A percentile compares a stretch with the other conserved stretches of the same genome.
phyloP scores from a whole-genome alignment of 2,329 filamentous ascomycete species.

The Zelopaecilomyces penicillatus region DNA sequence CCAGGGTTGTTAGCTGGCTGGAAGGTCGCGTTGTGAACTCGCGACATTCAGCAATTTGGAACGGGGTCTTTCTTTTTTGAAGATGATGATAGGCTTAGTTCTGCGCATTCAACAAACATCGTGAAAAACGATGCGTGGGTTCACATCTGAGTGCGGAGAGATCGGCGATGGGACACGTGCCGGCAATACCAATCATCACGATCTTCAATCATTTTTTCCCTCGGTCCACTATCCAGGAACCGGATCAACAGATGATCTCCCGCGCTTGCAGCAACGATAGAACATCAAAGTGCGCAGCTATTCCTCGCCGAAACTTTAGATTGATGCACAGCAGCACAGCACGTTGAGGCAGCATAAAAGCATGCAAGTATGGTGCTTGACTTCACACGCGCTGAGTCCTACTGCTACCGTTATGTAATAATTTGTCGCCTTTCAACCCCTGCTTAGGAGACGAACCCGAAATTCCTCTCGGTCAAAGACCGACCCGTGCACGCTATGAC shows the following conservation, averaged over 20 bases:
- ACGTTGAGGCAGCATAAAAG: too few relatives aligned
- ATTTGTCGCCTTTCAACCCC: background rate
- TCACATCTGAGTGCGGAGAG: slow-evolving; percentile 3
- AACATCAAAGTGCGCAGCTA: background rate
- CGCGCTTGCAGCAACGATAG: background rate
- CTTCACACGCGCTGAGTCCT: too few relatives aligned
- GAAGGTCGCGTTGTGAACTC: too few relatives aligned
- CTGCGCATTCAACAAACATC: background rate
- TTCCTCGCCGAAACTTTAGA: background rate
- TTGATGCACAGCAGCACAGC: background rate
- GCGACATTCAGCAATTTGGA: too few relatives aligned
- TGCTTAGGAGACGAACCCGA: background rate
- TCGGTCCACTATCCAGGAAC: slow-evolving; percentile 4
- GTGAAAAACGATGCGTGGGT: background rate
- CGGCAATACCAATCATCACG: background rate
- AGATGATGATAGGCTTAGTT: too few relatives aligned
- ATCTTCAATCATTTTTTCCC: slow-evolving; percentile 7
- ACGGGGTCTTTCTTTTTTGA: too few relatives aligned
- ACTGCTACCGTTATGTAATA: background rate
- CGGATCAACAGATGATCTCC: slow-evolving; percentile 2
- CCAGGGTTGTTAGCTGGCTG: too few relatives aligned
- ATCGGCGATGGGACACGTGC: slow-evolving; percentile 7
- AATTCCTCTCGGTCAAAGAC: slow-evolving; percentile 5
- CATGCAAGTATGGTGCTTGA: too few relatives aligned
- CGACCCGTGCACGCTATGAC: slow-evolving; percentile 5